These are phyloP conservation scores for Cryphonectria radicalis DNA, from an alignment of 2,329 filamentous ascomycete genomes.

Conservation along the genomic window DNA sequence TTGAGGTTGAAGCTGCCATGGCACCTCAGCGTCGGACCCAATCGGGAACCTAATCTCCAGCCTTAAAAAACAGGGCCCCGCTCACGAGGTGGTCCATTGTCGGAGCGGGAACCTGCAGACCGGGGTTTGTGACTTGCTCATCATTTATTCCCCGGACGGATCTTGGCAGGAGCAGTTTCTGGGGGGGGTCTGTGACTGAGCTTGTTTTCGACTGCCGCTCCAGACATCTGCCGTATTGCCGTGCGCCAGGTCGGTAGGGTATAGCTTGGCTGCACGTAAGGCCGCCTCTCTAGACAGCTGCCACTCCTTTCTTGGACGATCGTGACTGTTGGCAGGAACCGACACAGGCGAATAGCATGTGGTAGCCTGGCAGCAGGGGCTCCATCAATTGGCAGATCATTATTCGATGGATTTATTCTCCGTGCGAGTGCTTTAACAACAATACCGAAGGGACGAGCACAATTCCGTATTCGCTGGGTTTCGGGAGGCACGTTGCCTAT, in stretches of 20 bases:
- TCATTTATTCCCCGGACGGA: constrained; percentile 2
- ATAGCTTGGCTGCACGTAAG: neutral
- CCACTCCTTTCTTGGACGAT: neutral
- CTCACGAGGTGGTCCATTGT: neutral
- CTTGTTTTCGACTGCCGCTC: constrained; percentile 18
- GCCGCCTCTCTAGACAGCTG: neutral
- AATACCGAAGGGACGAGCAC: neutral
- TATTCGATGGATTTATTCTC: neutral
- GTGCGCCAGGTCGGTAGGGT: neutral
- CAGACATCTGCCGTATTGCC: neutral
- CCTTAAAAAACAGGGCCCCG: neutral
- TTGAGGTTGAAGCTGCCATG: constrained; percentile 16
- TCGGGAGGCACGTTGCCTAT: neutral
- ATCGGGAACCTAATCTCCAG: neutral
- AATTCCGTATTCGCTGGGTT: neutral
- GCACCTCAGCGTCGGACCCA: neutral
- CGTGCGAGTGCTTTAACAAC: neutral
- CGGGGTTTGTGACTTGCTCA: neutral
- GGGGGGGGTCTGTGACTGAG: constrained; percentile 19
- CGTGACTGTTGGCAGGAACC: neutral
- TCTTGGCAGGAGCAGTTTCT: constrained; percentile 21
- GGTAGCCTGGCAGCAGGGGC: neutral
- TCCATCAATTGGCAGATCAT: neutral
- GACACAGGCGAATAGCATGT: neutral
- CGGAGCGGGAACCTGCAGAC: neutral